phyloP scores from a whole-genome alignment of 495 filamentous ascomycete genomes.

The Penicillium robsamsonii region DNA sequence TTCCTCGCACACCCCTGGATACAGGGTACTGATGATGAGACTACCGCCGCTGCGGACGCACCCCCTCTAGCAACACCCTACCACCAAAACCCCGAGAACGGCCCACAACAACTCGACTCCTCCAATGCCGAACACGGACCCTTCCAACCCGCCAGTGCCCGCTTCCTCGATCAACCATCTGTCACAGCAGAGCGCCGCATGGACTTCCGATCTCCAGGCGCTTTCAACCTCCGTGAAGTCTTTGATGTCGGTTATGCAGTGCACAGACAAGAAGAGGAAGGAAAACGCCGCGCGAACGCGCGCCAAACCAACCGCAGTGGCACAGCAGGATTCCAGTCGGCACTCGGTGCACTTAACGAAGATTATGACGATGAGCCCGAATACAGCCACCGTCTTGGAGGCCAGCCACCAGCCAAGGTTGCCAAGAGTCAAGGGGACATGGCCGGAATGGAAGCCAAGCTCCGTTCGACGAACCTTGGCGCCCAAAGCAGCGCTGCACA shows the following conservation, averaged over 20 bases:
- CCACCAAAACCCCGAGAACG: constrained; percentile 41
- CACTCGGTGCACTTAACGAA: constrained; percentile 69
- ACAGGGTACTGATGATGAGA: constrained; percentile 69
- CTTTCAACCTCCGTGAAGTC: constrained; percentile 91
- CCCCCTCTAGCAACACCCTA: constrained; percentile 73
- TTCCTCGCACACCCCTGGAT: constrained; percentile 95
- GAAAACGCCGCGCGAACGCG: constrained; percentile 78
- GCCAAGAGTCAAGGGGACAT: constrained; percentile 66
- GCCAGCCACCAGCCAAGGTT: constrained; percentile 61
- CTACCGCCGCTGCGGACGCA: constrained; percentile 69
- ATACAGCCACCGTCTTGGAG: constrained; percentile 34
- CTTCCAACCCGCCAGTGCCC: constrained; percentile 41
- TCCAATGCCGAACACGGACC: constrained; percentile 40
- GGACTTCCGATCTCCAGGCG: constrained; percentile 96
- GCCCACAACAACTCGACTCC: constrained; percentile 41
- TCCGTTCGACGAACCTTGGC: constrained; percentile 76
- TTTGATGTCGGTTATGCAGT: constrained; percentile 98
- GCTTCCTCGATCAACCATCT: constrained; percentile 50
- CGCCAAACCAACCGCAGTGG: constrained; percentile 67
- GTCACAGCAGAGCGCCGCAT: constrained; percentile 60
- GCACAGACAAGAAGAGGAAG: constrained; percentile 93
- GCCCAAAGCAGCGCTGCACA: constrained; percentile 53
- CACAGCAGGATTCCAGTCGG: constrained; percentile 44
- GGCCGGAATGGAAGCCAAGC: constrained; percentile 76
- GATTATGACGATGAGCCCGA: constrained; percentile 61